Evolutionary conservation across 495 filamentous ascomycete genomes (phyloP), one percentile per base, ranked within the genome.

Genomic region (Hypomontagnella monticulosa): DNA sequence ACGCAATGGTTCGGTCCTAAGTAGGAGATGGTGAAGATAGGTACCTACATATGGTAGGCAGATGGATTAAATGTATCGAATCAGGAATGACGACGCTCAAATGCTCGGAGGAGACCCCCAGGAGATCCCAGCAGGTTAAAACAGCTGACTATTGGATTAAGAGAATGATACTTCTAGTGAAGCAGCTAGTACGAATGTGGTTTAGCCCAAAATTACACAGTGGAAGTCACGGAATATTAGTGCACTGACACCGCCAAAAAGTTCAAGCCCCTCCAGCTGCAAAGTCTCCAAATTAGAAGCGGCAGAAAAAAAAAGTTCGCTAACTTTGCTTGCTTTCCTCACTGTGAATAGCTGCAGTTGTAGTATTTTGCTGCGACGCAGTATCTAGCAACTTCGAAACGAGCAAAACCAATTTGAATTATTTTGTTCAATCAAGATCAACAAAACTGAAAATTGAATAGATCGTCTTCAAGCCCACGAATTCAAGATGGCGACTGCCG

Each of bases 251-350:
- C 64, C 68, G 65, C 57, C 64, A 48, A 67, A 56, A 41, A 61
- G 61, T 57, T 57, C 8, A 57, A 49, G 9, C 12, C 27, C 4
- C 3, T n/a, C 8, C 3, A 4, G 11, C 7, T 56, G 20, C 10
- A 49, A 20, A 57, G 57, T 57, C 61, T 58, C 63, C 64, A 66
- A 42, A 36, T 41, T 40, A 34, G 19, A 46, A 34, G n/a, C 40
- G 62, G 66, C 61, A 71, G 71, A 64, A 73, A 73, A 75, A 75
- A 73, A 73, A 73, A 73, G 49, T 52, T 52, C 62, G 48, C 50
- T 63, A 14, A 32, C n/a, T 49, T 43, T 10, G 12, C 30, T 53
- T 37, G 18, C n/a, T 61, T 46, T 38, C n/a, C 4, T 27, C 32
- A 27, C 41, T 34, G 51, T 55, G 16, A 54, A 36, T 55, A 37